phyloP scores from a whole-genome alignment of 305 asterid genomes.

The Plantago rigida region DNA sequence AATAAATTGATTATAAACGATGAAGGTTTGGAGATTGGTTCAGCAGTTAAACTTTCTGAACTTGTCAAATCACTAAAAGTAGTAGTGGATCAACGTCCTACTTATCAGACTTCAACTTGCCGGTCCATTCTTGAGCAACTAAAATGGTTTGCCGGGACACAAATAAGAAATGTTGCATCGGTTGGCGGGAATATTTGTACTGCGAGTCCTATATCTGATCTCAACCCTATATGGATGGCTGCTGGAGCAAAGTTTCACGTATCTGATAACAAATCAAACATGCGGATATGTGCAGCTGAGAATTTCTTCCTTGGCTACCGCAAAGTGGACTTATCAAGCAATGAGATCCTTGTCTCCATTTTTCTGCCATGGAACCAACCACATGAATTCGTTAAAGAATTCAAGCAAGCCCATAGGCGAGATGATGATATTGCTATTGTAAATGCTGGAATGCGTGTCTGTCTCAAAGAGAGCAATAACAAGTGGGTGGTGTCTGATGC shows the following conservation, averaged over 20 bases:
- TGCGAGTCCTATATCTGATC: slow-evolving; percentile 94
- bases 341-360: slow-evolving; percentile 68
- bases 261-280: slow-evolving; percentile 54
- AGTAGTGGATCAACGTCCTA: slow-evolving; percentile 37
- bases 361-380: slow-evolving; percentile 72
- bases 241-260: slow-evolving; percentile 59
- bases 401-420: slow-evolving; percentile 88
- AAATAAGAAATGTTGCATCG: slow-evolving; percentile 75
- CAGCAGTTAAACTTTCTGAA: slow-evolving; percentile 74
- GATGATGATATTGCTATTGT: slow-evolving; percentile 96
- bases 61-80: slow-evolving; percentile 44
- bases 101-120: slow-evolving; percentile 68
- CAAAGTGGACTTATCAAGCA: slow-evolving; percentile 61
- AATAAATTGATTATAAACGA: slow-evolving; percentile 47
- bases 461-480: slow-evolving; percentile 47
- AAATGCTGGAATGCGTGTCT: slow-evolving; percentile 82
- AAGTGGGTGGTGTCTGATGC: slow-evolving; percentile 74
- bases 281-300: slow-evolving; percentile 54
- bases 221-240: slow-evolving; percentile 94
- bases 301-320: slow-evolving; percentile 73
- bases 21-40: slow-evolving; percentile 82
- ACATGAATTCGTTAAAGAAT: slow-evolving; percentile 72
- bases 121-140: slow-evolving; percentile 64
- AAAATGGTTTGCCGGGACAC: slow-evolving; percentile 94
- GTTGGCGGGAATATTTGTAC: slow-evolving; percentile 94